phyloP scores from a whole-genome alignment of 2,329 filamentous ascomycete genomes.

The Paracoccidioides lutzii region DNA sequence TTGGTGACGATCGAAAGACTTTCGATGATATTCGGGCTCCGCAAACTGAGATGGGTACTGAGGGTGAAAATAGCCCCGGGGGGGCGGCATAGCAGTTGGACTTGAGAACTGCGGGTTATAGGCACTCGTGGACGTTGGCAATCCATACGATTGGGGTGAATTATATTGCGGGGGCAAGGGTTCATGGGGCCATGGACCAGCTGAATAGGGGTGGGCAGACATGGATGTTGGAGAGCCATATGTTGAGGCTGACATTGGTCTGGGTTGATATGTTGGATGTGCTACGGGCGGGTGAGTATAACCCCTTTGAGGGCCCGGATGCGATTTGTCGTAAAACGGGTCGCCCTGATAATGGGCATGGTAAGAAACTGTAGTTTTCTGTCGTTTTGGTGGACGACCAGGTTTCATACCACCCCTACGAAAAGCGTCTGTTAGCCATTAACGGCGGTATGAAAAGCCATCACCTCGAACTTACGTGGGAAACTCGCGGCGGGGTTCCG shows the following conservation, averaged over 20 bases:
- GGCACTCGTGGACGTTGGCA: conserved; percentile 11
- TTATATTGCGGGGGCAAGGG: conserved; percentile 12
- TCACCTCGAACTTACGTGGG: conserved; percentile 18
- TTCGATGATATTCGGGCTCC: conserved; percentile 1
- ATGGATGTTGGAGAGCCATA: conserved; percentile 13
- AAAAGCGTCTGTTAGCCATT: conserved; percentile 6
- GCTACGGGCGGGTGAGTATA: conserved; percentile 13
- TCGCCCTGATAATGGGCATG: conserved; percentile 12
- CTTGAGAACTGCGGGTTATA: conserved; percentile 11
- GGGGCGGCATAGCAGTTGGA: conserved; percentile 7
- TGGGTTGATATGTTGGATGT: conserved; percentile 6
- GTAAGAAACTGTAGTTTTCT: conserved; percentile 13
- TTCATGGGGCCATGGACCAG: conserved; percentile 14
- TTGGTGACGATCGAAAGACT: conserved; percentile 1
- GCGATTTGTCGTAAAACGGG: conserved; percentile 13
- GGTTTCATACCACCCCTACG: conserved; percentile 11
- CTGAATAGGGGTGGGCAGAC: conserved; percentile 9
- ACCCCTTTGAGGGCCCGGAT: conserved; percentile 10
- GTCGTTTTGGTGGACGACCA: conserved; percentile 17
- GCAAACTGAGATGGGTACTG: conserved; percentile 3
- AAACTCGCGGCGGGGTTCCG: conserved; percentile 19
- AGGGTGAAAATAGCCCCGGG: conserved; percentile 10
- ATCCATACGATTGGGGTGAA: conserved; percentile 14
- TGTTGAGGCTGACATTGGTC: conserved; percentile 1
- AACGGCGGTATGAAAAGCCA: background rate